These are phyloP conservation scores for Acidomyces sp. DNA, from an alignment of 495 filamentous ascomycete genomes.

Conservation along the genomic window DNA sequence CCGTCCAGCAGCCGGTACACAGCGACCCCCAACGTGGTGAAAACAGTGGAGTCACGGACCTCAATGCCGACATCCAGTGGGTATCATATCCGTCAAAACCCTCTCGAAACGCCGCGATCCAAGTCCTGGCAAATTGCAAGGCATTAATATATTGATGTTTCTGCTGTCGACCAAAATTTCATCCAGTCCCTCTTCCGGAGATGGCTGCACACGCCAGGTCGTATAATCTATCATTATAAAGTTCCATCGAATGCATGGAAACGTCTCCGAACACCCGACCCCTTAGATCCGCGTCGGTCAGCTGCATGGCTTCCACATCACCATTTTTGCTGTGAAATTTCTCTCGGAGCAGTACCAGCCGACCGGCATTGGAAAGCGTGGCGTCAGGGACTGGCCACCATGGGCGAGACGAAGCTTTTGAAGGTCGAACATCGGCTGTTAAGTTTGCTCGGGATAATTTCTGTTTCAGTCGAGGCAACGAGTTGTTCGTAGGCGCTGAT, in stretches of 20 bases:
- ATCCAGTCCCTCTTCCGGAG: slow-evolving; percentile 29
- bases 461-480: slow-evolving; percentile 2
- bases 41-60: no score
- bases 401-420: slow-evolving; percentile 19
- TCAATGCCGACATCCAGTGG: no score
- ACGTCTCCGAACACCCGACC: slow-evolving; percentile 66
- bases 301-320: slow-evolving; percentile 47
- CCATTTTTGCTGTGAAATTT: slow-evolving; percentile 30
- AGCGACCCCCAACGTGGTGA: no score
- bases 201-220: slow-evolving; percentile 53
- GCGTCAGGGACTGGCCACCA: slow-evolving; percentile 50
- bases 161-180: not conserved
- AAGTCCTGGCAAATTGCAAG: no score
- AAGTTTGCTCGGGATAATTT: slow-evolving; percentile 6
- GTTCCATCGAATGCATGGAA: slow-evolving; percentile 61
- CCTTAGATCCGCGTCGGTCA: slow-evolving; percentile 50
- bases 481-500: slow-evolving; percentile 37
- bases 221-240: slow-evolving; percentile 59
- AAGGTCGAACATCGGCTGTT: not conserved
- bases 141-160: no score
- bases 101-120: no score
- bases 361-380: slow-evolving; percentile 52
- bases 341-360: slow-evolving; percentile 49
- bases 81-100: no score
- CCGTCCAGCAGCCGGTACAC: no score